Conservation (phyloP, 352 stramenopile species). For the Globisporangium abappressorium region DNA sequence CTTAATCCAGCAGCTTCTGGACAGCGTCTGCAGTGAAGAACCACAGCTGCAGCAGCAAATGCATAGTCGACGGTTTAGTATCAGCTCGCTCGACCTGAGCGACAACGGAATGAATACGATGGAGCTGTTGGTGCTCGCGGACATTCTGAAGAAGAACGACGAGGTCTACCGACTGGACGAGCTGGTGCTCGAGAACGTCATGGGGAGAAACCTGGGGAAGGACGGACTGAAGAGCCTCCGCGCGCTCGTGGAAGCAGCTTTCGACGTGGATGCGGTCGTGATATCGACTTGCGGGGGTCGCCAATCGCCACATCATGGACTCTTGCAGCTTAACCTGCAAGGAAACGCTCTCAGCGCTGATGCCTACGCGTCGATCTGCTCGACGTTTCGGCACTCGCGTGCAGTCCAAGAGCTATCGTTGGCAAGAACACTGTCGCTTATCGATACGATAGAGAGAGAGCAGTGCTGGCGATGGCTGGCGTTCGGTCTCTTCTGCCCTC, state of each 20-base stretch:
- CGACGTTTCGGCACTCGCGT: slow-evolving; percentile 3
- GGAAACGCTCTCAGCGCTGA: slow-evolving; percentile 2
- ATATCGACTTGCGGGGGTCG: not conserved
- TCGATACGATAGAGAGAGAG: slow-evolving; percentile 2
- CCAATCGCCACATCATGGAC: not conserved
- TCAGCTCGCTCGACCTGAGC: slow-evolving; percentile 13
- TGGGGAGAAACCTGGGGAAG: not conserved
- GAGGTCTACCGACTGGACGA: not conserved
- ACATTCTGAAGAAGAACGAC: slow-evolving; percentile 9
- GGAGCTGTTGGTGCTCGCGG: slow-evolving; percentile 1
- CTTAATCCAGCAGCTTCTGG: slow-evolving; percentile 7
- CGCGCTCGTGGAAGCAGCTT: slow-evolving; percentile 5
- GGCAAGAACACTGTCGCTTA: slow-evolving; percentile 8
- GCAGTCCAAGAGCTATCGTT: slow-evolving; percentile 5
- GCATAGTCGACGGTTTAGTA: not conserved
- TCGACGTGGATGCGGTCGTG: slow-evolving; percentile 1
- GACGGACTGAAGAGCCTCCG: not conserved
- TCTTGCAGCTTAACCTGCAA: not conserved
- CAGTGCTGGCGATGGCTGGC: slow-evolving; percentile 21
- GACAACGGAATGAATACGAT: slow-evolving; percentile 7
- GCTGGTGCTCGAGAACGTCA: slow-evolving; percentile 9
- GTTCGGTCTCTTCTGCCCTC: slow-evolving; percentile 9
- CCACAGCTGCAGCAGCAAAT: too few relatives aligned
- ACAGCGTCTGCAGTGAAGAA: not conserved
- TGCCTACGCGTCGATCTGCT: slow-evolving; percentile 8